Evolutionary conservation across 805 yeast genomes (phyloP), one percentile per base, ranked within the genome.

Genomic region (Ogataea siamensis): DNA sequence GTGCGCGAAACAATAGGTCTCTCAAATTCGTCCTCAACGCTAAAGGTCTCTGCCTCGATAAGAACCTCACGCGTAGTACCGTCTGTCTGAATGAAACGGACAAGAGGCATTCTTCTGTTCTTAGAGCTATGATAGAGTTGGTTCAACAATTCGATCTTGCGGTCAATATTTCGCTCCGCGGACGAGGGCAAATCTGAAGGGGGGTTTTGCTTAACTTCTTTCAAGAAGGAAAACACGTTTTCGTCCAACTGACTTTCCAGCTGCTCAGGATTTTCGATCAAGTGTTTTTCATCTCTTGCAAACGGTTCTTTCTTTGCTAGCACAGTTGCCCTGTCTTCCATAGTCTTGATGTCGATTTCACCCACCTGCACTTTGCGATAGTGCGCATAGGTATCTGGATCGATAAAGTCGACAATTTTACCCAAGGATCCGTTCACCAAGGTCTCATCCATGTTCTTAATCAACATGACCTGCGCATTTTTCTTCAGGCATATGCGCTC

Each of bases 391-490:
- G 81, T 74, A 23, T 68, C 70, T 13, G 71, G 67, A 51, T 74
- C 78, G 21, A 74, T 60, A 32, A 62, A 62, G 15, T 57, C 67
- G 7, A 62, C 45, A 1, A 85, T 83, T 48, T 69, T 79, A 0
- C 94, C 94, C 21, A 84, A 62, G 0, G 88, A 78, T 0, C 94
- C 94, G 61, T 85, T 85, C 8, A 84, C 93, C 32, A 85, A 64
- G 0, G 78, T 70, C 19, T 75, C 81, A 54, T 83, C 91, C 40
- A 80, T 70, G 53, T 85, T 85, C 54, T 84, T 84, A 32, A 84
- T 70, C 70, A 84, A 76, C 91, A 85, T 84, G 1, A 85, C 94
- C 60, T 84, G 93, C 0, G 91, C 87, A 30, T 83, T 83, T 39
- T 71, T 71, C 52, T 83, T 85, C 50, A 85, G 62, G 5, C 65